Evolutionary conservation across 306 rosid species (phyloP).

Genomic region (Ochetophila trinervis): DNA sequence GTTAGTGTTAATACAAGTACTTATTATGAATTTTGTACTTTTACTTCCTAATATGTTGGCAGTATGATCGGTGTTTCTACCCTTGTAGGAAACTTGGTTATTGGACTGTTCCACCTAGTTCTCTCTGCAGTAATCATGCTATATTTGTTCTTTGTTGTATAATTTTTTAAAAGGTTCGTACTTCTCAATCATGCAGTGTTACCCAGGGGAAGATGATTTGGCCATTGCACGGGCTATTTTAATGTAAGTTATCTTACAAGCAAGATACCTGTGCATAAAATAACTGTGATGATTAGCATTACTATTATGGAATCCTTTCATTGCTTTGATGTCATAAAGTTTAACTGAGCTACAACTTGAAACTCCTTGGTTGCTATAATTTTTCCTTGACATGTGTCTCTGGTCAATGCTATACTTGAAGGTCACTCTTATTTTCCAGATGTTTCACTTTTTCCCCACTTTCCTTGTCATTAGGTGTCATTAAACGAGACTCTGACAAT

Average conservation of each 20-base stretch:
- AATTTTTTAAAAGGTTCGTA: slow-evolving; percentile 23
- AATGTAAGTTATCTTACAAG: slow-evolving; percentile 49
- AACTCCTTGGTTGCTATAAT: neutral
- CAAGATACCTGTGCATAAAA: slow-evolving; percentile 2
- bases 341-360: neutral
- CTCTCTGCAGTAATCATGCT: neutral
- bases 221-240: slow-evolving; percentile 83
- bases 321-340: neutral
- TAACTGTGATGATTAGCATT: neutral
- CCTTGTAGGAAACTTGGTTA: neutral
- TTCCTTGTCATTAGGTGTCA: too few relatives aligned
- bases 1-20: neutral
- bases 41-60: neutral
- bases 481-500: too few relatives aligned
- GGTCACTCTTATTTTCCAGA: too few relatives aligned
- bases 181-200: slow-evolving; percentile 65
- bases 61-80: neutral
- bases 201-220: slow-evolving; percentile 94
- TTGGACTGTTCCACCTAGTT: neutral
- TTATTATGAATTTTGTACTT: too few relatives aligned
- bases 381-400: neutral
- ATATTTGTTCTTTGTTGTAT: neutral
- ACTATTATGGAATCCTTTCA: neutral
- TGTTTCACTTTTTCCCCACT: too few relatives aligned
- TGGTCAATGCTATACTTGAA: too few relatives aligned